Base-by-base conservation (phyloP, 306 rosid species). In the Cicer pinnatifidum region DNA sequence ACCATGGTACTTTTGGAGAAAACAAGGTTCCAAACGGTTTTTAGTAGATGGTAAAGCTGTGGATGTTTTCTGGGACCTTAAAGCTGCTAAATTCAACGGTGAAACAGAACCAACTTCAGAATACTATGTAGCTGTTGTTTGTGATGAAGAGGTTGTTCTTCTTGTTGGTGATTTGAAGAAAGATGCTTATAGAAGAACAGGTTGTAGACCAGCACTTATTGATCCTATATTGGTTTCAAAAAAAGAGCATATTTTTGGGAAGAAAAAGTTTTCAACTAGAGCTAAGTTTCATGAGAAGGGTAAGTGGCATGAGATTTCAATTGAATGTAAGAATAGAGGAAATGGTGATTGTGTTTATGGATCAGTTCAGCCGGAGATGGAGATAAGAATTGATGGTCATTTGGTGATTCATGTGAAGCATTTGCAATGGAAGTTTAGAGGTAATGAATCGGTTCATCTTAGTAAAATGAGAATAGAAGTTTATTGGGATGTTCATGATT, bases 1-100 rank as follows among this genome's bases (percentile, higher is more conserved):
- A 85, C 97, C 97, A 10, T 92, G 97, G 97, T 86, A 85, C 60
- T 92, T 92, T 59, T 90, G 96, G 97, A 86, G 92, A 54, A 92
- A 90, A 71, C 92, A 90, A 62, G 96, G 98, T 3, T 88, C 90
- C 16, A 92, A 88, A 80, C 75, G 85, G 7, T 87, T 92, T 52
- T 8, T 67, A 0, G 90, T 89, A 11, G 96, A 88, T 11, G 86
- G 84, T 1, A 88, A 86, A 74, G 75, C 78, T 1, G 84, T 90
- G 15, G 83, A 82, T 10, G 12, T 92, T 11, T 90, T 85, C 66
- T 92, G 98, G 98, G 96, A 92, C 78, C 96, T 92, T 65, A 90
- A 84, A 51, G 82, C 80, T 10, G 98, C 96, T 4, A 92, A 84
- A 37, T 92, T 92, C 35, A 84, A 82, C 7, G 94, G 92, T 0